Conservation (phyloP, 495 filamentous ascomycete genomes). For the Aspergillus haitiensis region DNA sequence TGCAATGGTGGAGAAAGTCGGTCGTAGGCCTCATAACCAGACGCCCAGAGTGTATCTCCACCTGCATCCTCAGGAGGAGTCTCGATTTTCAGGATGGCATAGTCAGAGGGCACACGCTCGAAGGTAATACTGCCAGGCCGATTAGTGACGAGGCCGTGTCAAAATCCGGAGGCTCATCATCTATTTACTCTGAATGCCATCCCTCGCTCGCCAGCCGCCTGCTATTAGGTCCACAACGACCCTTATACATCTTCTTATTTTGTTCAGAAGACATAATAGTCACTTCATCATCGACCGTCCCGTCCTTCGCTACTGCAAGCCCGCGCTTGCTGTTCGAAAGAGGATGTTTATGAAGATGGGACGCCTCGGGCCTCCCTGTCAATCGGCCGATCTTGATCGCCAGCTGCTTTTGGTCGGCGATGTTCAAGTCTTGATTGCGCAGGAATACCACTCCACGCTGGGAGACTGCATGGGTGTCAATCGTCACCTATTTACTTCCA, state of each 20-base stretch:
- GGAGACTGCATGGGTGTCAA: too few species aligned
- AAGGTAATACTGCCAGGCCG: too few species aligned
- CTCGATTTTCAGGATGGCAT: slow-evolving; percentile 59
- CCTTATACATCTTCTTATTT: too few species aligned
- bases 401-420: slow-evolving; percentile 51
- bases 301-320: too few species aligned
- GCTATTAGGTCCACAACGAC: too few species aligned
- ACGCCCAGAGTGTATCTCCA: slow-evolving; percentile 59
- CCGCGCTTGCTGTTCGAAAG: too few species aligned
- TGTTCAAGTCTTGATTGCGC: slow-evolving; percentile 63
- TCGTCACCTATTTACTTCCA: too few species aligned
- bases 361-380: slow-evolving; percentile 57
- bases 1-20: slow-evolving; percentile 63
- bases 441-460: slow-evolving; percentile 74
- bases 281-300: too few species aligned
- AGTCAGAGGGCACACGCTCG: slow-evolving; percentile 66
- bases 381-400: too few species aligned
- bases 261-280: too few species aligned
- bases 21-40: slow-evolving; percentile 57
- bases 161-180: too few species aligned
- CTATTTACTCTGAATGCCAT: slow-evolving; percentile 73
- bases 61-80: slow-evolving; percentile 69
- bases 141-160: too few species aligned
- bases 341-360: slow-evolving; percentile 67
- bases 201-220: slow-evolving; percentile 40